Percentiles rank a stretch among this genome's conserved stretches.
phyloP scores from a whole-genome alignment of 140 eudicot genomes.

The Oenanthe javanica region DNA sequence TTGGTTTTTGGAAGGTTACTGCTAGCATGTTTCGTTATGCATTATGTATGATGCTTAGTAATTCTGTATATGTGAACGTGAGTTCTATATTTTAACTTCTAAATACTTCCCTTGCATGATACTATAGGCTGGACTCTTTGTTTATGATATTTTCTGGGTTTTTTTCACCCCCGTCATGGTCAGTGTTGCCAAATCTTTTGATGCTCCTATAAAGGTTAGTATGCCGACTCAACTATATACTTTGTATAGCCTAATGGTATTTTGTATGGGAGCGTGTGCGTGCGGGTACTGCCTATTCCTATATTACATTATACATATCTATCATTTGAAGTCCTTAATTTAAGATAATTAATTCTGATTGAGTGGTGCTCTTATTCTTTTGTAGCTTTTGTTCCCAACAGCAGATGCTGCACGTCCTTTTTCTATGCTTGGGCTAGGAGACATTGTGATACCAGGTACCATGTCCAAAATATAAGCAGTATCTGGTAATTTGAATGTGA shows the following conservation, averaged over 20 bases:
- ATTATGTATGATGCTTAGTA: not conserved
- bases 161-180: conserved; percentile 99
- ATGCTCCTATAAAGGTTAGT: conserved; percentile 94
- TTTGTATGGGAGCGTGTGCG: not conserved
- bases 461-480: not conserved
- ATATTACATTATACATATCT: not conserved
- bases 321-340: not conserved
- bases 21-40: not conserved
- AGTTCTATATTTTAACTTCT: not conserved
- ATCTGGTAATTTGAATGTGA: not conserved
- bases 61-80: not conserved
- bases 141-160: conserved; percentile 96
- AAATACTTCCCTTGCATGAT: conserved; percentile 14
- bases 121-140: conserved; percentile 82
- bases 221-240: not conserved
- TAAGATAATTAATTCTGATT: not conserved
- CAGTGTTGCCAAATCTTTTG: conserved; percentile 96
- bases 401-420: conserved; percentile 69
- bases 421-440: conserved; percentile 98
- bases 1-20: not conserved
- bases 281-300: not conserved
- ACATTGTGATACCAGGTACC: conserved; percentile 89
- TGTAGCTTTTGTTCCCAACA: conserved; percentile 98
- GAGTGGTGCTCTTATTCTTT: conserved; percentile 10
- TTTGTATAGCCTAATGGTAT: not conserved